Base-by-base conservation (phyloP, 768 basidiomycete species). In the Cubamyces lactineus region DNA sequence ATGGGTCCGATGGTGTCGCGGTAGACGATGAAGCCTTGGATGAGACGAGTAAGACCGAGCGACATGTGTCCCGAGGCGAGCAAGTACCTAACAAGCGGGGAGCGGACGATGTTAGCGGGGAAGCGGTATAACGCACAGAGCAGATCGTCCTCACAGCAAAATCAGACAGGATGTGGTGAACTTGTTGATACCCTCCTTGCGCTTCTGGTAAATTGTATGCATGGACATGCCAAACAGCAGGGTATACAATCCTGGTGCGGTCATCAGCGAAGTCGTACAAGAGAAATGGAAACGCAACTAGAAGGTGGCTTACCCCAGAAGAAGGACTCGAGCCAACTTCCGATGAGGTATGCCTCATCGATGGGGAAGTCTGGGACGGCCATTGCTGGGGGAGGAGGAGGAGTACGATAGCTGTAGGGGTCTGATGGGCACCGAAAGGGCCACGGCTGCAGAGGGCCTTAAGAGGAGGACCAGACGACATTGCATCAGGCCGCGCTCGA, bases 31-130 rank as follows among this genome's bases (percentile, higher is more conserved):
- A 65, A 61, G 19, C 52, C 63, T 40, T 55, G 50, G 17, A 65
- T 61, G 21, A 65, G 53, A n/a, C 63, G 59, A 6, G 26, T 41
- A 19, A 65, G 45, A 6, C 49, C 63, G 55, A 65, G 47, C 8
- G 43, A 34, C 34, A 65, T 61, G 46, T 65, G 63, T 24, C 42
- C 46, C 9, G 63, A 61, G 28, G 63, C 56, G 13, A 65, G 63
- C 17, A 47, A 11, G 43, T 61, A 65, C 9, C 62, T 57, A 28
- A 7, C 28, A 4, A 1, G 12, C 2, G 1, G 38, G 19, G 28
- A 6, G 1, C 7, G 16, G 17, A 38, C 15, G n/a, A 51, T 8
- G 50, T n/a, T 16, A 38, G 50, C 30, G 5, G 4, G n/a, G 21
- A 15, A n/a, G 11, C 39, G 12, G 5, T 1, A 6, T 15, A 3